phyloP scores from a whole-genome alignment of 2,329 filamentous ascomycete genomes.

The Arthroderma sp. region DNA sequence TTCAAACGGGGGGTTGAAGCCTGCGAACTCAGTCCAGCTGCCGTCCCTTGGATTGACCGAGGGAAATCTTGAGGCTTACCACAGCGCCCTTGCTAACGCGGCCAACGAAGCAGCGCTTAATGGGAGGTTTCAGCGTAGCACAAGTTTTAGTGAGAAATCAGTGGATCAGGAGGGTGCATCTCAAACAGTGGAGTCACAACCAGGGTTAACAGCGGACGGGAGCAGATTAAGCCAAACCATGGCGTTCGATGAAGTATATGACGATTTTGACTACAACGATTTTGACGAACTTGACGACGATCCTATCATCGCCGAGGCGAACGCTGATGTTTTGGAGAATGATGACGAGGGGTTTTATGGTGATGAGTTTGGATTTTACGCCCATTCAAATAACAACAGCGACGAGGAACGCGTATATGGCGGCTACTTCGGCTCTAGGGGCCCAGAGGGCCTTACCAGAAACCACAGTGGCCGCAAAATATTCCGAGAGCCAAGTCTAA shows the following conservation, averaged over 20 bases:
- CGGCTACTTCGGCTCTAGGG: slow-evolving; percentile 75
- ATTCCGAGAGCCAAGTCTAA: slow-evolving; percentile 78
- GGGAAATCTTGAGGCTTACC: slow-evolving; percentile 55
- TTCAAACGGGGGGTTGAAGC: not conserved
- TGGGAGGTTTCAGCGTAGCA: slow-evolving; percentile 57
- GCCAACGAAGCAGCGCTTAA: slow-evolving; percentile 62
- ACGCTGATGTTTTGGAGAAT: slow-evolving; percentile 81
- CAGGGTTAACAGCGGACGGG: slow-evolving; percentile 38
- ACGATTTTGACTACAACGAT: slow-evolving; percentile 43
- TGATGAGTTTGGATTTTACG: slow-evolving; percentile 93
- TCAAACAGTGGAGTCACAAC: slow-evolving; percentile 26
- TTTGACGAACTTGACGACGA: slow-evolving; percentile 68
- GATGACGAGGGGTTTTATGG: slow-evolving; percentile 93
- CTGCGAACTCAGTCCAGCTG: slow-evolving; percentile 6
- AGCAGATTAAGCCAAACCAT: slow-evolving; percentile 34
- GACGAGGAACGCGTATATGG: slow-evolving; percentile 57
- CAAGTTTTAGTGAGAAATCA: slow-evolving; percentile 32
- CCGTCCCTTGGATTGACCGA: slow-evolving; percentile 7
- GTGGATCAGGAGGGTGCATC: slow-evolving; percentile 25
- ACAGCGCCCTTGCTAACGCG: slow-evolving; percentile 71
- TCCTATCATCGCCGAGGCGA: slow-evolving; percentile 84
- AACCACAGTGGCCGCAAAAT: slow-evolving; percentile 60
- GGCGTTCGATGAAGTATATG: slow-evolving; percentile 24
- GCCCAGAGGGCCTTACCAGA: slow-evolving; percentile 47
- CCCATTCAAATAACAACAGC: slow-evolving; percentile 38